Conservation (phyloP, 148 eudicot genomes). For the Amaranthus hypochondriacus region DNA sequence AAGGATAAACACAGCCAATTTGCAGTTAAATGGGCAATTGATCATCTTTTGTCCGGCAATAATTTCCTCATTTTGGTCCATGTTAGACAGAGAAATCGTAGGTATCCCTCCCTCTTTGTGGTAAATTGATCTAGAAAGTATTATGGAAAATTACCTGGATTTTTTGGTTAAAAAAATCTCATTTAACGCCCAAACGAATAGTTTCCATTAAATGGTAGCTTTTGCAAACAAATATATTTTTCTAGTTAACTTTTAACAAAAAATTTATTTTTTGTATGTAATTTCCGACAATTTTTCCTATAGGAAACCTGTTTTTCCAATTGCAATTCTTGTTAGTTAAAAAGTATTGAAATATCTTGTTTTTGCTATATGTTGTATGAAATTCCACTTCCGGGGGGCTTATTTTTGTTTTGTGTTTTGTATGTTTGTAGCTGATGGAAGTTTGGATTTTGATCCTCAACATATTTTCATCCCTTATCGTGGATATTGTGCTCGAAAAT, state of each 20-base stretch:
- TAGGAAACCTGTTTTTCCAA: neutral
- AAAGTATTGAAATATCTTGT: neutral
- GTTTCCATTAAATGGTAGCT: no score
- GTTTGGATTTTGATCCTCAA: constrained; percentile 23
- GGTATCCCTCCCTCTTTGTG: constrained; percentile 25
- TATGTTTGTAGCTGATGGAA: constrained; percentile 26
- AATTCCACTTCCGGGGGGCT: neutral
- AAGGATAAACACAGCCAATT: constrained; percentile 49
- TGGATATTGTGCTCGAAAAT: constrained; percentile 50
- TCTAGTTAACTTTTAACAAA: no score
- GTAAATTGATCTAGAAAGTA: neutral
- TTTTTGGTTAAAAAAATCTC: neutral
- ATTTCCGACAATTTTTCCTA: no score
- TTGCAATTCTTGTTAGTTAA: neutral
- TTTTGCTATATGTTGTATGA: neutral
- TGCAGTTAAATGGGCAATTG: constrained; percentile 64
- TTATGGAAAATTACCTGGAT: neutral
- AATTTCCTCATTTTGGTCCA: constrained; percentile 38
- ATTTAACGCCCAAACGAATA: no score
- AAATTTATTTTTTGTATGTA: no score
- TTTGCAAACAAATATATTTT: no score
- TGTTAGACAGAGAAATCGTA: constrained; percentile 44
- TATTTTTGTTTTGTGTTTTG: neutral
- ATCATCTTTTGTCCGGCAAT: constrained; percentile 27
- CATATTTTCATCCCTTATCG: constrained; percentile 41